Base-by-base conservation (phyloP, 768 basidiomycete species). In the Xerocomellus chrysenteron region DNA sequence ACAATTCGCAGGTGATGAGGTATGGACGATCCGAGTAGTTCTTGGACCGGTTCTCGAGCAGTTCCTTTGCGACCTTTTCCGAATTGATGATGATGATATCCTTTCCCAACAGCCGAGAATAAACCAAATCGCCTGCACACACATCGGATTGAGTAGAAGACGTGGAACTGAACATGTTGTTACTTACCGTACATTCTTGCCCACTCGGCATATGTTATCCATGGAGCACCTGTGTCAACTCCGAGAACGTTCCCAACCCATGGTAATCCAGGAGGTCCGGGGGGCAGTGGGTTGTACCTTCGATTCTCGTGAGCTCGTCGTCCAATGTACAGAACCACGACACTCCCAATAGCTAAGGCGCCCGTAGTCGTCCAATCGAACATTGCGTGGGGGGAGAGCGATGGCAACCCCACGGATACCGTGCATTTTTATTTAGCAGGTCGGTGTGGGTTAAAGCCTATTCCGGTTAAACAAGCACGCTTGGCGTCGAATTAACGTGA, bases 1-100 rank as follows among this genome's bases (percentile, higher is more conserved):
- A 50, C 50, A 52, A 6, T 2, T 52, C 50, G 11, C 1, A n/a
- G 21, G 42, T 44, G 12, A 36, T 26, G 21, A 52, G 4, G 19
- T 35, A n/a, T n/a, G 39, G 39, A 10, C 39, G 21, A 9, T 52
- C 55, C 7, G 50, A 47, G 13, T 56, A 35, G n/a, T 16, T 50
- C 9, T 26, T 5, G 8, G 54, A 57, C 4, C 53, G 42, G 5
- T 44, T 39, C 12, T 55, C 47, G 9, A 57, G 39, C 2, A 45
- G 16, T 5, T 57, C 30, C 14, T 43, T 44, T 2, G 52, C 53
- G 4, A 37, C 14, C n/a, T 12, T 21, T 32, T 54, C 26, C 13
- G 56, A 41, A 17, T 56, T 55, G 26, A 61, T n/a, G 26, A 60
- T 43, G 39, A 60, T 50, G 33, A 60, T 19, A 10, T 54, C 53